These are phyloP conservation scores for Aegilops sharonensis DNA, from an alignment of 176 grass and related monocot genomes.

Conservation along the genomic window DNA sequence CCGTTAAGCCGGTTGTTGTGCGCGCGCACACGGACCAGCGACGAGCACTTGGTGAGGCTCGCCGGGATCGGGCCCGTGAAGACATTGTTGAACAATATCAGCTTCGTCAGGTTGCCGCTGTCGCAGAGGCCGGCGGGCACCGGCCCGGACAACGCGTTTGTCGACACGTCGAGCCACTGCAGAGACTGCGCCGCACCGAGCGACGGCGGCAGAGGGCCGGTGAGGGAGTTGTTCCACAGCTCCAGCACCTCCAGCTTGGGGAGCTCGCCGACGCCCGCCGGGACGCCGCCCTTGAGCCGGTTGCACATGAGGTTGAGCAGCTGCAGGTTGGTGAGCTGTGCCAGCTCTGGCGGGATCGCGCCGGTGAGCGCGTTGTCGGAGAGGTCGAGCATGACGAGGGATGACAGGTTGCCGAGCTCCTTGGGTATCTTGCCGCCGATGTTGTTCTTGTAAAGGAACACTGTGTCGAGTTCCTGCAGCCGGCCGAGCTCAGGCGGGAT, in stretches of 20 bases:
- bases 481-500: conserved; percentile 70
- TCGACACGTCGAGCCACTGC: conserved; percentile 90
- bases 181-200: conserved; percentile 70
- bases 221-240: conserved; percentile 97
- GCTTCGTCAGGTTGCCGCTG: conserved; percentile 78
- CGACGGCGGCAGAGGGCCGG: conserved; percentile 60
- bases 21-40: conserved; percentile 74
- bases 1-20: conserved; percentile 91
- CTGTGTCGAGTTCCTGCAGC: conserved; percentile 52
- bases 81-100: conserved; percentile 96
- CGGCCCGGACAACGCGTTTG: conserved; percentile 72
- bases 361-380: conserved; percentile 83
- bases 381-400: conserved; percentile 80
- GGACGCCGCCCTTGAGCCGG: conserved; percentile 74
- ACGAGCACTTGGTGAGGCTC: conserved; percentile 57
- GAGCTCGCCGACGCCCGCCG: conserved; percentile 66
- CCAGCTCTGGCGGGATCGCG: conserved; percentile 67
- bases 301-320: conserved; percentile 99
- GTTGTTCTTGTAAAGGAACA: conserved; percentile 86
- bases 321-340: conserved; percentile 62
- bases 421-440: conserved; percentile 73
- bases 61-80: conserved; percentile 72
- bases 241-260: conserved; percentile 72
- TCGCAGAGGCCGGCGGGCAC: conserved; percentile 70
- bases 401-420: conserved; percentile 66